Base-by-base conservation (phyloP, 1,284 basidiomycete species). In the Leccinum ambiguum region DNA sequence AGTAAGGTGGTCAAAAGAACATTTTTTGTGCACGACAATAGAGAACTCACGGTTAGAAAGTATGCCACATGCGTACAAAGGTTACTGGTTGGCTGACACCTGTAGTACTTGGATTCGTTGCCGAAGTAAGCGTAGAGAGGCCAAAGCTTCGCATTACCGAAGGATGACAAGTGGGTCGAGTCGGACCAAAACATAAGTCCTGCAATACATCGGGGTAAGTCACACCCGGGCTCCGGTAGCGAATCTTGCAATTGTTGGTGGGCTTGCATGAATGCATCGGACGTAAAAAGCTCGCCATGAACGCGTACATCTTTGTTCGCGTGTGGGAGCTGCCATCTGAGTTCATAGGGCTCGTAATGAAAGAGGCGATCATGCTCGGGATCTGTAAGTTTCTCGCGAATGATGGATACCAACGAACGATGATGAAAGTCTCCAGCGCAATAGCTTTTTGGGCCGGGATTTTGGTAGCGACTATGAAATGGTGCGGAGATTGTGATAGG, bases 61-160 rank as follows among this genome's bases (percentile, higher is more conserved):
- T 54, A 54, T 8, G 23, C 53, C 2, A 23, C 53, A 10, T 54
- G 53, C 2, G 21, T 54, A 13, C 53, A 54, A 13, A 54, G 53
- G 21, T 54, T 54, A 54, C 53, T 54, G 11, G 53, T 54, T 23
- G 53, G 53, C 53, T 54, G 53, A 54, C 53, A 54, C 7, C 53
- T 21, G 13, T 54, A 23, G 4, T 54, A 54, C 21, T 54, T 54
- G 23, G 53, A 54, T 23, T 54, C 53, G 23, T 54, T 54, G 53
- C 53, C 53, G 53, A 54, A 54, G 21, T 54, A 54, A 26, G 2
- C 21, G 13, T 54, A 54, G 53, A 54, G 53, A 1, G 53, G 53
- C 53, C 53, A 54, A 23, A 54, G 53, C 4, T 54, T 54, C 2
- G 53, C 53, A 23, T 54, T 54, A 23, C 53, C 53, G 1, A 54